phyloP scores from a whole-genome alignment of 1,139 yeast genomes.

The Debaryomyces sp. region DNA sequence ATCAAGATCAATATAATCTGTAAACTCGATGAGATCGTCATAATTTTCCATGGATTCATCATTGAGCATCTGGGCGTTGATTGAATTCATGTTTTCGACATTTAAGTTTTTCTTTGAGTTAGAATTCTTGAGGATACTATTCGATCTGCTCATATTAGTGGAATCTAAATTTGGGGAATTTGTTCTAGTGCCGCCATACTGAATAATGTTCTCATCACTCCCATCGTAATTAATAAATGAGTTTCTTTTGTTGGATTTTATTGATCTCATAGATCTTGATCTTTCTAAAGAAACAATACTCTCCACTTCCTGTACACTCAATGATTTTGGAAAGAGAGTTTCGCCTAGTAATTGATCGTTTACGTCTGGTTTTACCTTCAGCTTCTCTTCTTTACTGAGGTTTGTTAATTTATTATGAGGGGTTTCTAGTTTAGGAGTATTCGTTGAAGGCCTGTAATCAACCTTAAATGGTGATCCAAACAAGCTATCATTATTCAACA shows the following conservation, averaged over 20 bases:
- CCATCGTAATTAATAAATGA: slow-evolving; percentile 53
- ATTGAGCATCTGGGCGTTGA: slow-evolving; percentile 15
- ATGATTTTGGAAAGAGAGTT: slow-evolving; percentile 68
- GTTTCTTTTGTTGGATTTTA: slow-evolving; percentile 41
- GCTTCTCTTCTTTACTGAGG: slow-evolving; percentile 9
- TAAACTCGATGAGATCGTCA: slow-evolving; percentile 52
- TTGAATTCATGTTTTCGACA: slow-evolving; percentile 16
- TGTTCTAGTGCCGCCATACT: slow-evolving; percentile 25
- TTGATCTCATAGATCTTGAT: slow-evolving; percentile 60
- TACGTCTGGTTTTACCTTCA: slow-evolving; percentile 8
- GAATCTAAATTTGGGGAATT: slow-evolving; percentile 15
- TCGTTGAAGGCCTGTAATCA: slow-evolving; percentile 15
- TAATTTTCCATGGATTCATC: slow-evolving; percentile 16
- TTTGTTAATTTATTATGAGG: slow-evolving; percentile 1
- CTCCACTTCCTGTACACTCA: slow-evolving; percentile 69
- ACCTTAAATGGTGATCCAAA: slow-evolving; percentile 43
- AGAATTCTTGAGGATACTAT: slow-evolving; percentile 53
- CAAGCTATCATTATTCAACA: slow-evolving; percentile 11
- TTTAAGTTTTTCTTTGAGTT: slow-evolving; percentile 11
- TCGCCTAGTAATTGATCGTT: slow-evolving; percentile 51
- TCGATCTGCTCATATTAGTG: slow-evolving; percentile 30
- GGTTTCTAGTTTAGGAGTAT: not conserved
- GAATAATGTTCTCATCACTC: slow-evolving; percentile 45
- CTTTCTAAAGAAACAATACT: slow-evolving; percentile 74
- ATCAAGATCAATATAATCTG: slow-evolving; percentile 67